phyloP scores from a whole-genome alignment of 2,329 filamentous ascomycete genomes.

The Aspergillus amoenus region DNA sequence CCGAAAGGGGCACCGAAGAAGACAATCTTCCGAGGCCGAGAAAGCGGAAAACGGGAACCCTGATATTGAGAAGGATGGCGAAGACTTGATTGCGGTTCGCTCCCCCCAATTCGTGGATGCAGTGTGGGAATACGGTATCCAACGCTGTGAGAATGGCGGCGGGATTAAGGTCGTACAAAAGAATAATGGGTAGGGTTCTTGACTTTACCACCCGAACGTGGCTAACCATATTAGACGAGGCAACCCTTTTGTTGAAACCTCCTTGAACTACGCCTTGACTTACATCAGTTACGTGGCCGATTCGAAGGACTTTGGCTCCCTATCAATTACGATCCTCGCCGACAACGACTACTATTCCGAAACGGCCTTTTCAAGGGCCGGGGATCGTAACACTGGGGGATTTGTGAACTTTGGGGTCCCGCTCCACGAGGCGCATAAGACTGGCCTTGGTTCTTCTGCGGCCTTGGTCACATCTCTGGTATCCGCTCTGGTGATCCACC shows the following conservation, averaged over 20 bases:
- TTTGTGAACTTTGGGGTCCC: slow-evolving; percentile 79
- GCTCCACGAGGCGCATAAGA: slow-evolving; percentile 83
- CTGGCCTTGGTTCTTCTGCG: slow-evolving; percentile 89
- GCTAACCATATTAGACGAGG: slow-evolving; percentile 45
- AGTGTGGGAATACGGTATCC: slow-evolving; percentile 83
- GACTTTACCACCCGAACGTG: neutral
- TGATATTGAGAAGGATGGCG: slow-evolving; percentile 59
- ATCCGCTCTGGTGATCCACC: slow-evolving; percentile 50
- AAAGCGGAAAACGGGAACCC: slow-evolving; percentile 12
- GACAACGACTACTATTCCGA: slow-evolving; percentile 97
- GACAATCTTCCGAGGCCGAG: slow-evolving; percentile 16
- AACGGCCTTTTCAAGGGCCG: slow-evolving; percentile 45
- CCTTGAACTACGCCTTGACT: slow-evolving; percentile 80
- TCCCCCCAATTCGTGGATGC: slow-evolving; percentile 90
- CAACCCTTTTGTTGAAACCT: slow-evolving; percentile 92
- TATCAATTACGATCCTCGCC: slow-evolving; percentile 81
- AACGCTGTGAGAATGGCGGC: slow-evolving; percentile 67
- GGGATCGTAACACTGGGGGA: slow-evolving; percentile 35
- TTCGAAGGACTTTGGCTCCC: slow-evolving; percentile 60
- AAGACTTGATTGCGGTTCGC: slow-evolving; percentile 75
- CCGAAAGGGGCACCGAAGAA: slow-evolving; percentile 35
- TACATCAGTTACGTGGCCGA: slow-evolving; percentile 62
- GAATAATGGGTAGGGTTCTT: slow-evolving; percentile 33
- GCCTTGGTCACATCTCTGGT: slow-evolving; percentile 85
- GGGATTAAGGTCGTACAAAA: slow-evolving; percentile 76